Conservation (phyloP, 495 filamentous ascomycete species). For the Aspergillus kassunensis region DNA sequence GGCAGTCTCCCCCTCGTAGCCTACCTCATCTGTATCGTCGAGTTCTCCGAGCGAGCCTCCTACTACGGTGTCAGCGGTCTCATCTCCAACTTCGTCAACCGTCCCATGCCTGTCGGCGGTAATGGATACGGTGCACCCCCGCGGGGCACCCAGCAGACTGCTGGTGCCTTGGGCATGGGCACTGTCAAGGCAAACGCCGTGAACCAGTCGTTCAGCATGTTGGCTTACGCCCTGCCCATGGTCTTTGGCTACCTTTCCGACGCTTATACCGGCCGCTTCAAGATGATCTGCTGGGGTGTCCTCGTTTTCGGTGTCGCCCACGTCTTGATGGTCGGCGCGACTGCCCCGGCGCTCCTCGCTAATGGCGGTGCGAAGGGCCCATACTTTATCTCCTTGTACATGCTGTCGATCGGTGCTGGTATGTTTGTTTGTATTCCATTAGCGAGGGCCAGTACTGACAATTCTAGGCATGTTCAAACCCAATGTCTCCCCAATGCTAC, state of each 20-base stretch:
- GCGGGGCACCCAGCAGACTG: conserved; percentile 47
- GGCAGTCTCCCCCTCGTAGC: conserved; percentile 44
- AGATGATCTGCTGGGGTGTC: conserved; percentile 57
- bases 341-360: conserved; percentile 51
- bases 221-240: conserved; percentile 53
- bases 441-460: neutral
- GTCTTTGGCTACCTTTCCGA: conserved; percentile 50
- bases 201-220: conserved; percentile 55
- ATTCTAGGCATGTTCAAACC: conserved; percentile 30
- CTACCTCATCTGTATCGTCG: conserved; percentile 54
- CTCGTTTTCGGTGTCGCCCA: conserved; percentile 62
- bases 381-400: conserved; percentile 53
- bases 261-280: conserved; percentile 49
- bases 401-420: conserved; percentile 34
- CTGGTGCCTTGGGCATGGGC: conserved; percentile 57
- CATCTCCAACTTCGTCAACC: conserved; percentile 58
- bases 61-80: conserved; percentile 54
- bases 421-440: neutral
- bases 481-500: conserved; percentile 33
- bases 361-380: conserved; percentile 25
- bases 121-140: conserved; percentile 61
- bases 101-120: conserved; percentile 50
- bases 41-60: conserved; percentile 56
- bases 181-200: conserved; percentile 56
- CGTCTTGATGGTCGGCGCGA: conserved; percentile 57